Base-by-base conservation (phyloP, 2,329 filamentous ascomycete genomes). In the Alternaria sp. region DNA sequence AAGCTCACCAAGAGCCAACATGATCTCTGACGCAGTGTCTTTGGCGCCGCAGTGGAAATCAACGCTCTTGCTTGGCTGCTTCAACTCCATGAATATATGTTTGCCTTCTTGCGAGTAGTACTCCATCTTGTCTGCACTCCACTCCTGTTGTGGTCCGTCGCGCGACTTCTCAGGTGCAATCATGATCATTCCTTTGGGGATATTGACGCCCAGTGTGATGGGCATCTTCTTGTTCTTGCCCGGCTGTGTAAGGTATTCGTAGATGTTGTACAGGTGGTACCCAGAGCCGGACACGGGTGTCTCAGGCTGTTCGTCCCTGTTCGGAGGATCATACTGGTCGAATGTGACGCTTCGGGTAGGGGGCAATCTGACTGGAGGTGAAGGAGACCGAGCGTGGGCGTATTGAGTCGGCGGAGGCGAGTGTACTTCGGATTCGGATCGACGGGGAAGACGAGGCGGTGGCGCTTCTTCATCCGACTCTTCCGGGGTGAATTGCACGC, bases 201-300 rank as follows among this genome's bases (percentile, higher is more conserved):
- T 83, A 74, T 98, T 97, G 72, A 98, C 90, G n/a, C 94, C 94
- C 36, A 98, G 79, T 0, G 92, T 97, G n/a, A 93, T 97, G 1
- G 94, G 93, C 91, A 97, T 95, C 81, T 98, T 98, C 83, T 97
- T 97, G 72, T 91, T 90, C 81, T 96, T 97, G 56, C 94, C 94
- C 87, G 97, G 93, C 42, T 95, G 88, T n/a, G 93, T 94, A 4
- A 97, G 87, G 90, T 97, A 97, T 79, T 98, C 94, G 74, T 93
- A 96, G 70, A 98, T 93, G 70, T 97, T 97, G 80, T 97, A 98
- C 77, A 98, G 84, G 73, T 96, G 93, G 73, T 93, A 98, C 2
- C 91, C 92, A 17, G 91, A 91, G 5, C 91, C 91, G 2, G 89
- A 88, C 29, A 70, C 67, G 13, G 77, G 70, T 2, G 74, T 73